These are phyloP conservation scores for Boletus rubescentipes DNA, from an alignment of 768 basidiomycete genomes.

Conservation along the genomic window DNA sequence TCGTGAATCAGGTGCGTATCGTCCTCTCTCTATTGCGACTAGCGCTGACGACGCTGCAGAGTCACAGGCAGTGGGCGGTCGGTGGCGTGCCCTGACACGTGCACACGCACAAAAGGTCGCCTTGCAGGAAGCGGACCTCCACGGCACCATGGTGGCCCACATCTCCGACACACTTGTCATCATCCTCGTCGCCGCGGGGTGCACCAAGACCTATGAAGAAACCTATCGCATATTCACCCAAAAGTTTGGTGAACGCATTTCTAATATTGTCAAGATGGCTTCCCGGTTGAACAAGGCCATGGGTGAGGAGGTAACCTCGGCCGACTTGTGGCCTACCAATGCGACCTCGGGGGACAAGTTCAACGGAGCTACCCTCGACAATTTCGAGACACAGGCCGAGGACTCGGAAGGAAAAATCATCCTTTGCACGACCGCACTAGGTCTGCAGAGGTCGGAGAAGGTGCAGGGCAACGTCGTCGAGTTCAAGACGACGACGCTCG, in stretches of 20 bases:
- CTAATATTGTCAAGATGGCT: conserved; percentile 35
- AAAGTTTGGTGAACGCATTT: conserved; percentile 36
- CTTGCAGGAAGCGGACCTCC: conserved; percentile 32
- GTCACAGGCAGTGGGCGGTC: conserved; percentile 50
- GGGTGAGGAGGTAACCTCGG: conserved; percentile 57
- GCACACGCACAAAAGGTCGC: conserved; percentile 39
- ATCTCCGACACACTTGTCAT: conserved; percentile 44
- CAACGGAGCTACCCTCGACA: conserved; percentile 45
- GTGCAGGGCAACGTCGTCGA: conserved; percentile 40
- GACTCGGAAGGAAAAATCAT: conserved; percentile 29
- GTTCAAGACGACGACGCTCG: conserved; percentile 48
- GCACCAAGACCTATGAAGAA: conserved; percentile 34
- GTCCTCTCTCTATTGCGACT: no score
- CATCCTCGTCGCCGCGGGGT: conserved; percentile 42
- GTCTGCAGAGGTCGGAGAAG: conserved; percentile 42
- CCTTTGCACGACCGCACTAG: conserved; percentile 59
- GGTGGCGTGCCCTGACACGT: conserved; percentile 57
- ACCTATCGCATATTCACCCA: conserved; percentile 31
- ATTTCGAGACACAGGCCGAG: conserved; percentile 32
- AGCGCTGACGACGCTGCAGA: conserved; percentile 41
- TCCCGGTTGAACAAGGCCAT: conserved; percentile 43
- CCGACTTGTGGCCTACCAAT: conserved; percentile 54
- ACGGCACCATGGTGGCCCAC: conserved; percentile 42
- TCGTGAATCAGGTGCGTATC: conserved; percentile 40
- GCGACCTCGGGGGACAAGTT: conserved; percentile 43